phyloP scores from a whole-genome alignment of 2,329 filamentous ascomycete species.

The Paecilomyces formosus region DNA sequence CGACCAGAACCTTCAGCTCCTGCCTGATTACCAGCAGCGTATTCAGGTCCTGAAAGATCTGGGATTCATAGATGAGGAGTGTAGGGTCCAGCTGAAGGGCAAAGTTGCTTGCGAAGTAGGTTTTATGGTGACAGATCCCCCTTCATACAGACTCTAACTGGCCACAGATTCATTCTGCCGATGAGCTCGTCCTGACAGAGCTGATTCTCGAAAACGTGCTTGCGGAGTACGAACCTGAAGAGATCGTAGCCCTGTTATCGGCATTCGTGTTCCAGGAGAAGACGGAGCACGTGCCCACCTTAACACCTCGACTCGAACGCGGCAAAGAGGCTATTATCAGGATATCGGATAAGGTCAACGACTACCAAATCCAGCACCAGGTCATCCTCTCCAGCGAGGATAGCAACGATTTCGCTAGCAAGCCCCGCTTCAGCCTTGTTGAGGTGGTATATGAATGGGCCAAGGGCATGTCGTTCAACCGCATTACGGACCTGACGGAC shows the following conservation, averaged over 20 bases:
- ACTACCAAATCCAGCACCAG: slow-evolving; percentile 80
- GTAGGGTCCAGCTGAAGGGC: slow-evolving; percentile 88
- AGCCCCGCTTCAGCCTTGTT: slow-evolving; percentile 84
- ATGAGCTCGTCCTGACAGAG: slow-evolving; percentile 93
- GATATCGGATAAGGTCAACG: slow-evolving; percentile 88
- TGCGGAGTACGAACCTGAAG: slow-evolving; percentile 88
- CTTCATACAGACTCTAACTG: slow-evolving; percentile 5
- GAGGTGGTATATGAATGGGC: slow-evolving; percentile 99
- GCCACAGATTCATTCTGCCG: slow-evolving; percentile 74
- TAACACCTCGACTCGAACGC: slow-evolving; percentile 73
- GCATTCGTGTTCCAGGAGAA: slow-evolving; percentile 98
- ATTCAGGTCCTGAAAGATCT: slow-evolving; percentile 87
- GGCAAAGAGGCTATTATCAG: slow-evolving; percentile 80
- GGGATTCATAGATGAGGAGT: slow-evolving; percentile 79
- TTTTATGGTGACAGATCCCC: background rate
- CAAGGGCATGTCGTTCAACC: slow-evolving; percentile 94
- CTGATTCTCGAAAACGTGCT: slow-evolving; percentile 94
- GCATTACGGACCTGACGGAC: slow-evolving; percentile 91
- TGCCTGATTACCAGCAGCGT: slow-evolving; percentile 94
- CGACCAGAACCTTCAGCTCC: slow-evolving; percentile 88
- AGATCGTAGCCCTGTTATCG: slow-evolving; percentile 89
- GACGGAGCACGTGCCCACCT: slow-evolving; percentile 69
- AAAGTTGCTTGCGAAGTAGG: slow-evolving; percentile 86
- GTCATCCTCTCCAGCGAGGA: slow-evolving; percentile 87
- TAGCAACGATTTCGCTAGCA: slow-evolving; percentile 81